Base-by-base conservation (phyloP, 2,329 filamentous ascomycete species). In the Trichoderma sp. region DNA sequence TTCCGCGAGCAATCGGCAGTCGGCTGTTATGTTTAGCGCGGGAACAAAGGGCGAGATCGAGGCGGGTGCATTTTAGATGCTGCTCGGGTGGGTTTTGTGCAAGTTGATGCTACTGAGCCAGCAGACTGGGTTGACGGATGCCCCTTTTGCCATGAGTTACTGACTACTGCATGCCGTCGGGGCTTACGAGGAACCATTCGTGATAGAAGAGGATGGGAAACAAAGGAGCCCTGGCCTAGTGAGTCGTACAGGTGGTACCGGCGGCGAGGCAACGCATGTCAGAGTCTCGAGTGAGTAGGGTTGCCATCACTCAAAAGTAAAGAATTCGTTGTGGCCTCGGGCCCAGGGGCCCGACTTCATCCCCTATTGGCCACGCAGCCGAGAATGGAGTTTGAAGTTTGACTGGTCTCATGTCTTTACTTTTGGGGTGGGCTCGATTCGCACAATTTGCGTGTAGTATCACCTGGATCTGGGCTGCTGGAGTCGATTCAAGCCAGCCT, bases 11-110 rank as follows among this genome's bases (percentile, higher is more conserved):
- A 4, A 50, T 24, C 57, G 59, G 41, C 48, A 47, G n/a, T 30
- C 59, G 59, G 59, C 59, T 51, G 59, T 17, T 44, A 28, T 51
- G 28, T 21, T 19, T 55, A 55, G 59, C 50, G 59, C 14, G 41
- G 3, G 10, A 12, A 30, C 34, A 39, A 34, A 30, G 17, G 24
- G n/a, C 41, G 28, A 47, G 52, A 45, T 55, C 47, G 50, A 28
- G 52, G 57, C 47, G 58, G 47, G 15, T 52, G 58, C 34, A 52
- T 61, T 14, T 24, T 52, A 24, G 39, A 28, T 30, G 34, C 47
- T 30, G 30, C 17, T 10, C 43, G 9, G 41, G 21, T 9, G 26
- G n/a, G 14, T 45, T 34, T 17, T 15, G 28, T 14, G 7, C 34
- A 39, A 39, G 34, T 39, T 39, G 34, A 39, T 39, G 34, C 34